Base-by-base conservation (phyloP, 257 asterid genomes). In the Nicotiana benthamiana region DNA sequence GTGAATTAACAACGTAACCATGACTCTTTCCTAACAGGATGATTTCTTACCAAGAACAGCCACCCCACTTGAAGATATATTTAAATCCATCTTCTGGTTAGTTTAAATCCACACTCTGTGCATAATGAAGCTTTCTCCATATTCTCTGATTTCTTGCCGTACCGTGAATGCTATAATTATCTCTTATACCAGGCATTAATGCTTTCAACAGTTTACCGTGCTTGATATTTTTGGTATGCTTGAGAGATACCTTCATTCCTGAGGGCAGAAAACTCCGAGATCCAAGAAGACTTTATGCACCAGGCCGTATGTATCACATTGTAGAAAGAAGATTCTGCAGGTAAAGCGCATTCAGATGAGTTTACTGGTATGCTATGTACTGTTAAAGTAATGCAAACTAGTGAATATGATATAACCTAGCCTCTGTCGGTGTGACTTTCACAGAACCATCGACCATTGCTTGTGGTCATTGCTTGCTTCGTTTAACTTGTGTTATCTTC, bases 241-340 rank as follows among this genome's bases (percentile, higher is more conserved):
- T 96, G 88, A 94, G 92, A 91, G 99, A 96, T 79, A 96, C 98
- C 16, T 96, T 94, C 91, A 93, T 96, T 24, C 80, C 89, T 9
- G 99, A 96, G 87, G 93, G 90, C 88, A 91, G 92, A 88, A 94
- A 88, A 97, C 95, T 96, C 60, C 89, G 87, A 84, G 99, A 96
- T 86, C 97, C 99, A 16, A 91, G 97, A 84, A 93, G 99, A 62
- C 89, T 96, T 53, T 96, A 96, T 80, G 99, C 97, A 16, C 97
- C 99, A 27, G 99, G 99, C 74, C 98, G 99, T 9, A 98, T 96
- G 74, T 94, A 96, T 80, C 99, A 96, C 90, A 89, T 96, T 81
- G 88, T 96, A 34, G 97, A 88, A 51, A 86, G 99, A 84, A 94
- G 87, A 82, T 95, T 97, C 81, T 94, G 94, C 97, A 94, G 98